A percentile compares a stretch with the other conserved stretches of the same genome.
These are phyloP conservation scores for Barnettozyma populi DNA, from an alignment of 805 yeast genomes.

Conservation along the genomic window DNA sequence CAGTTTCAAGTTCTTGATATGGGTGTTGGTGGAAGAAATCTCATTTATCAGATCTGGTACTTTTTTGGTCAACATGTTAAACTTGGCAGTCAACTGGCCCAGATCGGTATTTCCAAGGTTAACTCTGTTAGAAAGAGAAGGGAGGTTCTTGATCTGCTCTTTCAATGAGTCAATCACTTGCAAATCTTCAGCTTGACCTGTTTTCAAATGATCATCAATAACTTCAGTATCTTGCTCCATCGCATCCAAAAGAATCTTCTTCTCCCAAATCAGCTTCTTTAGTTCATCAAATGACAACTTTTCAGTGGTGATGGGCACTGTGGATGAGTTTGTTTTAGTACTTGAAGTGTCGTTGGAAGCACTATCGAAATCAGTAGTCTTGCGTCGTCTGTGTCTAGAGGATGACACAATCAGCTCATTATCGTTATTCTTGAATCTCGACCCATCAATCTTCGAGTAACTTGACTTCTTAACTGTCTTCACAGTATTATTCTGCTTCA, in stretches of 20 bases:
- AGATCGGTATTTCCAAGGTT: conserved; percentile 5
- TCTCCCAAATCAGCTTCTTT: conserved; percentile 67
- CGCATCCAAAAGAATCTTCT: conserved; percentile 58
- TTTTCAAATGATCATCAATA: conserved; percentile 37
- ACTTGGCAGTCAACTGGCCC: conserved; percentile 31
- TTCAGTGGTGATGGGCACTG: conserved; percentile 2
- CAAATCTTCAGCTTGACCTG: conserved; percentile 40
- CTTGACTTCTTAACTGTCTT: conserved; percentile 24
- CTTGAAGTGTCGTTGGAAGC: background rate
- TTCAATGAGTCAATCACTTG: conserved; percentile 38
- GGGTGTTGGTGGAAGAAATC: conserved; percentile 56
- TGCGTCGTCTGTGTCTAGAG: conserved; percentile 27
- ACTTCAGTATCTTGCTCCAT: conserved; percentile 30
- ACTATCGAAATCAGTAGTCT: background rate
- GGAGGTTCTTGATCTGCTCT: conserved; percentile 39
- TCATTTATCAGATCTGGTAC: conserved; percentile 64
- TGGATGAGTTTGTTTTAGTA: background rate
- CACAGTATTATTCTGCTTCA: conserved; percentile 17
- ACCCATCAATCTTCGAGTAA: conserved; percentile 23
- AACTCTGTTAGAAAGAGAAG: conserved; percentile 14
- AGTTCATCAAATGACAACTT: conserved; percentile 42
- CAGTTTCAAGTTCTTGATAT: conserved; percentile 60
- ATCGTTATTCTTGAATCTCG: conserved; percentile 76
- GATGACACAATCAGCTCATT: conserved; percentile 35
- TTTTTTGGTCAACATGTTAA: conserved; percentile 23